Evolutionary conservation across 2,329 filamentous ascomycete genomes (phyloP).

Genomic region (Byssochlamys sp.): DNA sequence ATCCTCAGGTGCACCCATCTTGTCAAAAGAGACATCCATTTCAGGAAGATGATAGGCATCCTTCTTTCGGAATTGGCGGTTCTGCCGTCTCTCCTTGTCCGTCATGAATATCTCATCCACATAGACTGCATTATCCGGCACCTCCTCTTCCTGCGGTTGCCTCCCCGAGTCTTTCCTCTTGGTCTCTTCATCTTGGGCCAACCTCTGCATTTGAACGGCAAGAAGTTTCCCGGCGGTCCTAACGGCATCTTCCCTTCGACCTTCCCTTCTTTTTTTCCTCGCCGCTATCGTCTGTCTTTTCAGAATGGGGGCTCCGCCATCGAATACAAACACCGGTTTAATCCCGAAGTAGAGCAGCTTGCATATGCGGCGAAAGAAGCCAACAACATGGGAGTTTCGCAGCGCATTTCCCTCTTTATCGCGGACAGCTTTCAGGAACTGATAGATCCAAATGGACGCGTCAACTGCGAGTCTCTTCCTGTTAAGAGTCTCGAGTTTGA

Average conservation of each 20-base stretch:
- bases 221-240: conserved; percentile 83
- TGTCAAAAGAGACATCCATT: conserved; percentile 63
- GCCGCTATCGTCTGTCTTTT: conserved; percentile 83
- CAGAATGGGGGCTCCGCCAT: conserved; percentile 81
- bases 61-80: conserved; percentile 74
- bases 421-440: conserved; percentile 95
- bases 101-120: conserved; percentile 82
- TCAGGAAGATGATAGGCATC: conserved; percentile 94
- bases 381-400: conserved; percentile 89
- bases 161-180: conserved; percentile 45
- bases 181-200: conserved; percentile 73
- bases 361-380: conserved; percentile 96
- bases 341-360: conserved; percentile 96
- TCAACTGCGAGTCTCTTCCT: conserved; percentile 93
- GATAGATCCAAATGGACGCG: conserved; percentile 99
- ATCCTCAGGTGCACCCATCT: conserved; percentile 84
- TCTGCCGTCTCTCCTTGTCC: conserved; percentile 61
- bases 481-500: conserved; percentile 91
- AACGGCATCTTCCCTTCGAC: conserved; percentile 81
- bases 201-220: conserved; percentile 85
- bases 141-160: conserved; percentile 45
- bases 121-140: conserved; percentile 72
- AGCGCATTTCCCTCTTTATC: conserved; percentile 97
- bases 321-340: conserved; percentile 93
- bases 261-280: conserved; percentile 71